Conservation (phyloP, 495 filamentous ascomycete species). For the Pseudotulostoma volvatum region DNA sequence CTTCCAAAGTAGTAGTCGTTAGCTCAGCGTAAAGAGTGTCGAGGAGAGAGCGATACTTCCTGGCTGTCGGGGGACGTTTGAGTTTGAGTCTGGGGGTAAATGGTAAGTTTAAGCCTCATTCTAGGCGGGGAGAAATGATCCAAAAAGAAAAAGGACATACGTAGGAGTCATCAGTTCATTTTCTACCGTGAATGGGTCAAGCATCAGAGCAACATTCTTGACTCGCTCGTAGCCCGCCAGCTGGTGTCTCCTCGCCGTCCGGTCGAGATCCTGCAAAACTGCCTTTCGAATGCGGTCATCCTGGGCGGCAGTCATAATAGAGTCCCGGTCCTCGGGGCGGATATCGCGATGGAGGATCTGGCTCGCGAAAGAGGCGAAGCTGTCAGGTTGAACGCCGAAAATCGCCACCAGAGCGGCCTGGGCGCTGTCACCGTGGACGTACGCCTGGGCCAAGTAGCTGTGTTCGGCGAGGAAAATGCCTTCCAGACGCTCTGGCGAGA, state of each 20-base stretch:
- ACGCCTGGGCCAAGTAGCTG: conserved; percentile 60
- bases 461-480: conserved; percentile 76
- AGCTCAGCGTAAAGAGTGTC: conserved; percentile 76
- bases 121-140: background rate
- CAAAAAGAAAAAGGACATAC: conserved; percentile 27
- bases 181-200: conserved; percentile 88
- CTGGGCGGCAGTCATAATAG: conserved; percentile 45
- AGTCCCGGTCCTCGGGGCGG: conserved; percentile 41
- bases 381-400: conserved; percentile 69
- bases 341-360: conserved; percentile 57
- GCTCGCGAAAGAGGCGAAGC: conserved; percentile 63
- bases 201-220: conserved; percentile 50
- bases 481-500: conserved; percentile 93
- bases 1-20: no score
- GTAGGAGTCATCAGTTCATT: conserved; percentile 92
- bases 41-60: conserved; percentile 54
- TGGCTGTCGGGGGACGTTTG: conserved; percentile 78
- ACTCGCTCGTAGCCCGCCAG: conserved; percentile 84
- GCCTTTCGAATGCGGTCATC: conserved; percentile 56
- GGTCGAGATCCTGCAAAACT: conserved; percentile 64
- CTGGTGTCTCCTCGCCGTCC: conserved; percentile 65
- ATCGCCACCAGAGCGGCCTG: conserved; percentile 74
- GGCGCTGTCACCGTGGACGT: conserved; percentile 79
- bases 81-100: conserved; percentile 59
- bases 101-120: conserved; percentile 13